A percentile compares a stretch with the other conserved stretches of the same genome.
phyloP scores from a whole-genome alignment of 192 early-diverging fungal genomes.

The Coemansia sp. region DNA sequence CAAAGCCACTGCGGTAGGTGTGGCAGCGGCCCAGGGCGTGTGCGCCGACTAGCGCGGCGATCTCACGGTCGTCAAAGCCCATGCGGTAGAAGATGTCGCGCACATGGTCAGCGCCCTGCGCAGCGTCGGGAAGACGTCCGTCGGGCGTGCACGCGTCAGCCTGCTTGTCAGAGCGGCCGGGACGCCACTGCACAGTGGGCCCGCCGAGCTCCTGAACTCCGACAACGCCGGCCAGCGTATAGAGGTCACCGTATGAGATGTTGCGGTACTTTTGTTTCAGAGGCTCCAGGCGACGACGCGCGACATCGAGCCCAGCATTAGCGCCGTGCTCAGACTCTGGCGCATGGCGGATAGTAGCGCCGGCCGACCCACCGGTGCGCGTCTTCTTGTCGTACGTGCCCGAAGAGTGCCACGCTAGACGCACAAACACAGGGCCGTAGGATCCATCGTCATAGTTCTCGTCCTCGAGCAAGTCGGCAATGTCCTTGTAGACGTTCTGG shows the following conservation, averaged over 20 bases:
- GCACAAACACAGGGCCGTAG: constrained; percentile 75
- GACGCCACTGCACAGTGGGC: constrained; percentile 73
- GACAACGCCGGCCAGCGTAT: constrained; percentile 75
- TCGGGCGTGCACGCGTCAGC: constrained; percentile 63
- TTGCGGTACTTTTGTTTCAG: constrained; percentile 81
- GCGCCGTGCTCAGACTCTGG: constrained; percentile 71
- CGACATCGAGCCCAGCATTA: constrained; percentile 74
- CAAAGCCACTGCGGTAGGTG: constrained; percentile 70
- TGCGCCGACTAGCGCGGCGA: constrained; percentile 78
- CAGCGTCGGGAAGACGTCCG: constrained; percentile 77
- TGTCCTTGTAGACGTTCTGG: constrained; percentile 73
- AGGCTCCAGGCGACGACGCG: constrained; percentile 68
- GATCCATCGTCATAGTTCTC: constrained; percentile 80
- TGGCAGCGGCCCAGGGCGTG: constrained; percentile 82
- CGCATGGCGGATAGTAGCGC: constrained; percentile 74
- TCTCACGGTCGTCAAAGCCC: constrained; percentile 80
- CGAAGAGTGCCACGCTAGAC: constrained; percentile 84
- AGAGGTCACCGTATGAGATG: constrained; percentile 85
- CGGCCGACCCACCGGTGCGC: constrained; percentile 73
- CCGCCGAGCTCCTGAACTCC: constrained; percentile 79
- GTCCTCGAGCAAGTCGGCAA: constrained; percentile 74
- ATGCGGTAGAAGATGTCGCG: constrained; percentile 82
- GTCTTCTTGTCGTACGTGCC: constrained; percentile 74
- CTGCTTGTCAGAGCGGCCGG: constrained; percentile 62
- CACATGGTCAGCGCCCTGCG: constrained; percentile 65